Evolutionary conservation across 441 rosid genomes (phyloP).

Genomic region (Raphanus hybrid): DNA sequence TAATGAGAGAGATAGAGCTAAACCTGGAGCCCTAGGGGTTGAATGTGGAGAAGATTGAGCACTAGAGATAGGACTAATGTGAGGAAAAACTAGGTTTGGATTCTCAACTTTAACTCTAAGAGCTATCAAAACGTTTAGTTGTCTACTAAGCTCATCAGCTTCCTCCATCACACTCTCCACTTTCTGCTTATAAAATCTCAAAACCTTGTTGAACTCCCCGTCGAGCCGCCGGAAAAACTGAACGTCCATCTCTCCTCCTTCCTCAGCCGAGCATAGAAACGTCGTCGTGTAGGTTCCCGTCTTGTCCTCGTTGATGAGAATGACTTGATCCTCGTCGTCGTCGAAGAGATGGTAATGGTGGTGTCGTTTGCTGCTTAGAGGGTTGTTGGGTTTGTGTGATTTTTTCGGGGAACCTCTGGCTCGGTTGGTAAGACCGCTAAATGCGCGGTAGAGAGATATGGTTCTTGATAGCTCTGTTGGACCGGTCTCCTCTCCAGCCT

Average conservation of each 20-base stretch:
- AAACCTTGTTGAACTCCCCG: slow-evolving; percentile 72
- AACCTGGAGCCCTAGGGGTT: slow-evolving; percentile 42
- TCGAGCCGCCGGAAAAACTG: slow-evolving; percentile 71
- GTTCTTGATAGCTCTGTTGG: slow-evolving; percentile 40
- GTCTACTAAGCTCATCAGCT: slow-evolving; percentile 73
- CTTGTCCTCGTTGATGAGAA: slow-evolving; percentile 51
- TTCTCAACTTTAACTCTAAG: slow-evolving; percentile 70
- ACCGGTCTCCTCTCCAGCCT: slow-evolving; percentile 13
- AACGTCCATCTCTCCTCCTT: slow-evolving; percentile 68
- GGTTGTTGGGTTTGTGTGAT: slow-evolving; percentile 32
- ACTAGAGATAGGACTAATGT: slow-evolving; percentile 31
- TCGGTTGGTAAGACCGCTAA: slow-evolving; percentile 68
- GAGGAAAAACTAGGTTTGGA: slow-evolving; percentile 45
- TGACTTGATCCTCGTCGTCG: slow-evolving; percentile 57
- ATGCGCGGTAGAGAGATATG: slow-evolving; percentile 71
- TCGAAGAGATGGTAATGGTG: slow-evolving; percentile 39
- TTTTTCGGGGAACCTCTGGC: slow-evolving; percentile 44
- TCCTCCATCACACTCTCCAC: slow-evolving; percentile 58
- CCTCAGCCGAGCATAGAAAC: slow-evolving; percentile 57
- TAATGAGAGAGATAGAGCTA: neutral
- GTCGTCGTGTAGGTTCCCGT: slow-evolving; percentile 46
- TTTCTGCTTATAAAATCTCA: slow-evolving; percentile 58
- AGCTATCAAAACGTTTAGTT: slow-evolving; percentile 81
- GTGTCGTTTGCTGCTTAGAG: slow-evolving; percentile 33
- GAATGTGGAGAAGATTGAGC: slow-evolving; percentile 37